Base-by-base conservation (phyloP, 768 basidiomycete species). In the Galerina marginata region DNA sequence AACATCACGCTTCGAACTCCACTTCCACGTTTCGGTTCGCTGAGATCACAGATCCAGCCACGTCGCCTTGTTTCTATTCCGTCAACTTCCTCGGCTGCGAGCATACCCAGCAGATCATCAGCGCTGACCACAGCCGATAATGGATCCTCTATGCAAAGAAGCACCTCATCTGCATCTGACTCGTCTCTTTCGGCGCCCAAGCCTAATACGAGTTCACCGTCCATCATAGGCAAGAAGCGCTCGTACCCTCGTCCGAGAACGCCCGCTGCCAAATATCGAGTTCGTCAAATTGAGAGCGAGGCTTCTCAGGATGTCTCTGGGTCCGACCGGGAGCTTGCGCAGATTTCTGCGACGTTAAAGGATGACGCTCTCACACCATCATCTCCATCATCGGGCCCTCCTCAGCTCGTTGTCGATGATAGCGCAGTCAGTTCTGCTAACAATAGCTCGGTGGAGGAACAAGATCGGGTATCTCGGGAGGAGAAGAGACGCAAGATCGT, bases 1-100 rank as follows among this genome's bases (percentile, higher is more conserved):
- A 80, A 91, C 55, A 76, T 84, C 36, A 91, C 90, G 0, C 76
- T 91, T 60, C 84, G 81, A 58, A 91, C 90, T 3, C 90, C 90
- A 9, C 71, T 79, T 59, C 75, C 72, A 43, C 64, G 72, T 43
- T 63, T 70, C 42, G 68, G 69, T 15, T 65, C 67, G 26, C 44
- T 65, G 37, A 62, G 71, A 46, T 66, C 67, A 9, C 69, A 67
- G 48, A 53, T 62, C 6, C 56, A 60, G 37, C 63, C 66, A 42
- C 63, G 53, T n/a, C 66, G 60, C n/a, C 54, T 60, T 43, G 50
- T 64, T 26, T 66, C 63, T 26, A 40, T 65, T 43, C 47, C 60
- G 15, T 65, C 66, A 45, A 62, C 56, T 47, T 65, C 63, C 36
- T 71, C 71, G 11, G 66, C 64, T 36, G 50, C 65, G 16, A 73